Evolutionary conservation across 2,329 filamentous ascomycete genomes (phyloP).

Genomic region (Elsinoe ampelina): DNA sequence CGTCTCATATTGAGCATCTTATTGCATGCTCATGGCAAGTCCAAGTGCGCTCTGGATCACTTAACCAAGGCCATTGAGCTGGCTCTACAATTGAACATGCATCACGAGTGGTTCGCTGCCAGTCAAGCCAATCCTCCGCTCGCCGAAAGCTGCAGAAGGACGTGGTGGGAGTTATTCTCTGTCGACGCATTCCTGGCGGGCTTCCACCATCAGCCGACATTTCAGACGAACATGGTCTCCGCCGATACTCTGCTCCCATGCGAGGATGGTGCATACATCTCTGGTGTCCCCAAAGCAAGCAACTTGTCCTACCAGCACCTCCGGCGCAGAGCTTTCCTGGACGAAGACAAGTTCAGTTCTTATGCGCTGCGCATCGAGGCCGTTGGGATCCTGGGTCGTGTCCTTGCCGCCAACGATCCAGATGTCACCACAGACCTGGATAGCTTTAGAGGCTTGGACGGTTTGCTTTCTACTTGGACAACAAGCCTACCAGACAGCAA

Average conservation of each 20-base stretch:
- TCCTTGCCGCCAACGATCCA: constrained; percentile 45
- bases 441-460: constrained; percentile 26
- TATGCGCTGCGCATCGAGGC: constrained; percentile 79
- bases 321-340: not conserved
- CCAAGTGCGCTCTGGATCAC: constrained; percentile 57
- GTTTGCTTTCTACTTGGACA: constrained; percentile 49
- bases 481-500: constrained; percentile 69
- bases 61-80: constrained; percentile 60
- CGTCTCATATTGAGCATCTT: constrained; percentile 68
- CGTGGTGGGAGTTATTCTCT: constrained; percentile 84
- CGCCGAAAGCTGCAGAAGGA: constrained; percentile 77
- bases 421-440: not conserved
- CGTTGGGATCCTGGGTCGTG: constrained; percentile 65
- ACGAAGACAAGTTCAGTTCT: constrained; percentile 58
- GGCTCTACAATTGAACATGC: constrained; percentile 67
- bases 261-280: constrained; percentile 63
- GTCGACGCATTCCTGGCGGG: constrained; percentile 77
- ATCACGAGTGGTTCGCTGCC: constrained; percentile 58
- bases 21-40: constrained; percentile 66
- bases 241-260: constrained; percentile 68
- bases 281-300: constrained; percentile 27
- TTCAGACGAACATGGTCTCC: constrained; percentile 57
- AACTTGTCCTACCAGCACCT: not conserved
- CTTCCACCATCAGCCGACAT: constrained; percentile 62
- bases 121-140: constrained; percentile 57